Evolutionary conservation across 2,329 filamentous ascomycete species (phyloP).

Genomic region (Hymenoscyphus linearis): DNA sequence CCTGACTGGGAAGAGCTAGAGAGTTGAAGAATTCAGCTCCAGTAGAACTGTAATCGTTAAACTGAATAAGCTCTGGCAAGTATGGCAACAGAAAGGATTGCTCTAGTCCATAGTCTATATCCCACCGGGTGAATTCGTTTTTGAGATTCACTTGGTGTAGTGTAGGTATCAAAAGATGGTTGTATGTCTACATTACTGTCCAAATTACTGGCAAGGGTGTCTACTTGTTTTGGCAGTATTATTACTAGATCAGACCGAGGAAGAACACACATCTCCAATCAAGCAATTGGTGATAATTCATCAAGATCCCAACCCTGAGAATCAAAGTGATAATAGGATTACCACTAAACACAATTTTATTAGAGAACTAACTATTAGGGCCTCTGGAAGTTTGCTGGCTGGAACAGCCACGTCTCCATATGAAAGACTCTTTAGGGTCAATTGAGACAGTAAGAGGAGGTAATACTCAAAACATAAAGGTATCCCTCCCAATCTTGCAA

Average conservation of each 20-base stretch:
- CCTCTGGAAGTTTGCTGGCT: neutral
- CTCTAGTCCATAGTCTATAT: too few species aligned
- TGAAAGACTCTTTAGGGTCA: neutral
- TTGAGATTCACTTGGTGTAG: too few species aligned
- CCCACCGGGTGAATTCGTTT: too few species aligned
- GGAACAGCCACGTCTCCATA: conserved; percentile 1
- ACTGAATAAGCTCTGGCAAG: neutral
- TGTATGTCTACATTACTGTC: too few species aligned
- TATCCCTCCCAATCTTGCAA: conserved; percentile 10
- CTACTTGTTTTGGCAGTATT: too few species aligned
- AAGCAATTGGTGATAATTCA: neutral
- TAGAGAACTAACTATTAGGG: neutral
- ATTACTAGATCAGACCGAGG: too few species aligned
- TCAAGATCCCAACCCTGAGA: neutral
- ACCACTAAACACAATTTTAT: neutral
- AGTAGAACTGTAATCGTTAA: too few species aligned
- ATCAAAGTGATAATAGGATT: neutral
- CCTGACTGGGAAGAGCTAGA: neutral
- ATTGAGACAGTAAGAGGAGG: conserved; percentile 6
- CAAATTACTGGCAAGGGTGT: too few species aligned
- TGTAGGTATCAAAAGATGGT: neutral
- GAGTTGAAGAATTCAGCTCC: neutral
- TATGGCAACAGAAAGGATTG: too few species aligned
- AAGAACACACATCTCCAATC: neutral
- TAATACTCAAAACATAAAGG: neutral